Evolutionary conservation across 768 basidiomycete genomes (phyloP), one percentile per base, ranked within the genome.

Genomic region (Artomyces pyxidatus): DNA sequence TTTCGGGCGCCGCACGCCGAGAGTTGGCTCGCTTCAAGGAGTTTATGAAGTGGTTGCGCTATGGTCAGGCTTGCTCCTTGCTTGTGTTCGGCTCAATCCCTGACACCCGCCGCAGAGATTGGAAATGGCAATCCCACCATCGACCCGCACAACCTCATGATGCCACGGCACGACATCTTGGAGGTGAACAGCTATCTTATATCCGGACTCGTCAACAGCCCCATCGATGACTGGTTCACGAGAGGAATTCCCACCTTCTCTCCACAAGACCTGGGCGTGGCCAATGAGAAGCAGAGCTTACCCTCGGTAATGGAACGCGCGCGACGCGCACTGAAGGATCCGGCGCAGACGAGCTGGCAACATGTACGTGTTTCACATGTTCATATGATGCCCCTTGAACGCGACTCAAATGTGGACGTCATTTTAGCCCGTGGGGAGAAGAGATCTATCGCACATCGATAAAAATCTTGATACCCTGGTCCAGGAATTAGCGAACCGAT

Each of bases 131-230:
- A 78, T 59, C 66, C 76, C 29, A 63, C 71, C 41, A 70, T 67
- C 52, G 85, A 87, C 44, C 64, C 68, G 43, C 73, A 68, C 41
- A 57, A 68, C 52, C 65, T 66, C 47, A 57, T 54, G 29, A 68
- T 72, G 43, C 67, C 76, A 28, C 75, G 79, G 48, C 79, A 88
- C 60, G 88, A 91, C 63, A 73, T 83, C 52, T 70, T 89, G 45
- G 85, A 88, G 71, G 88, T 86, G 45, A 86, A 87, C 62, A 77
- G 80, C 55, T 91, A 91, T 63, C 71, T 91, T 58, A 78, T 77
- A 57, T 78, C 77, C 37, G 85, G 88, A 42, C 73, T 91, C 38
- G 70, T 75, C 45, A 68, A 71, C 46, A 88, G 84, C 63, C 67
- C 73, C 43, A 77, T 91, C 65, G 88, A 90, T 69, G 74, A 73